Evolutionary conservation across 352 stramenopile species (phyloP).

Genomic region (Globisporangium splendens): DNA sequence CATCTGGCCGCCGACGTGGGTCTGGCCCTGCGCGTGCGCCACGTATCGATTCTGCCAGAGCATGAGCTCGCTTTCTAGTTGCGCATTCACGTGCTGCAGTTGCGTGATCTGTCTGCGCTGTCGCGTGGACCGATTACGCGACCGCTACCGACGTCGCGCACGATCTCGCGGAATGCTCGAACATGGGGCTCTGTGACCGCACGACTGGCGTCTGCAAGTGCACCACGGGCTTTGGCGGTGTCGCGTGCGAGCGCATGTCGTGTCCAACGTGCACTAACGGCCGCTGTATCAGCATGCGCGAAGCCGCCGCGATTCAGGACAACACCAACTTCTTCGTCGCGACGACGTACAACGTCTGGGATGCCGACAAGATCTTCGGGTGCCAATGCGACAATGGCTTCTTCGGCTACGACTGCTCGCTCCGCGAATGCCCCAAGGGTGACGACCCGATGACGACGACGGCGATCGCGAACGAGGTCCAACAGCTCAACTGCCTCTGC

Average conservation of each 20-base stretch:
- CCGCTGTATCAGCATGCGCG: conserved; percentile 68
- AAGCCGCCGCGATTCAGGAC: conserved; percentile 51
- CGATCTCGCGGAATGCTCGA: conserved; percentile 76
- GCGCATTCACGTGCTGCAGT: conserved; percentile 13
- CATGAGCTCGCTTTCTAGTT: conserved; percentile 20
- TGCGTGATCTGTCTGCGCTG: conserved; percentile 5
- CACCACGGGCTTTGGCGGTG: conserved; percentile 57
- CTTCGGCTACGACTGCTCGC: conserved; percentile 59
- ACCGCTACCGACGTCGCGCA: conserved; percentile 62
- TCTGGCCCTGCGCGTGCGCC: conserved; percentile 25
- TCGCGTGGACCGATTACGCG: conserved; percentile 66
- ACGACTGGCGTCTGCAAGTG: conserved; percentile 56
- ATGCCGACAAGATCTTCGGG: conserved; percentile 75
- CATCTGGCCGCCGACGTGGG: conserved; percentile 40
- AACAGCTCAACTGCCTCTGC: conserved; percentile 52
- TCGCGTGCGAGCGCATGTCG: conserved; percentile 69
- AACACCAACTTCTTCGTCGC: conserved; percentile 61
- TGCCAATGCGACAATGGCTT: conserved; percentile 74
- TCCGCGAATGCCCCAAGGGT: conserved; percentile 48
- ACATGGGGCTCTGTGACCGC: conserved; percentile 82
- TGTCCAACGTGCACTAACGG: conserved; percentile 63
- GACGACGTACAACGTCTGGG: conserved; percentile 64
- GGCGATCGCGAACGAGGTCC: conserved; percentile 30
- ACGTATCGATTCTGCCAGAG: conserved; percentile 10
- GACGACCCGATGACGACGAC: conserved; percentile 57